Conservation (phyloP, 495 filamentous ascomycete species). For the Podospora appendiculata region DNA sequence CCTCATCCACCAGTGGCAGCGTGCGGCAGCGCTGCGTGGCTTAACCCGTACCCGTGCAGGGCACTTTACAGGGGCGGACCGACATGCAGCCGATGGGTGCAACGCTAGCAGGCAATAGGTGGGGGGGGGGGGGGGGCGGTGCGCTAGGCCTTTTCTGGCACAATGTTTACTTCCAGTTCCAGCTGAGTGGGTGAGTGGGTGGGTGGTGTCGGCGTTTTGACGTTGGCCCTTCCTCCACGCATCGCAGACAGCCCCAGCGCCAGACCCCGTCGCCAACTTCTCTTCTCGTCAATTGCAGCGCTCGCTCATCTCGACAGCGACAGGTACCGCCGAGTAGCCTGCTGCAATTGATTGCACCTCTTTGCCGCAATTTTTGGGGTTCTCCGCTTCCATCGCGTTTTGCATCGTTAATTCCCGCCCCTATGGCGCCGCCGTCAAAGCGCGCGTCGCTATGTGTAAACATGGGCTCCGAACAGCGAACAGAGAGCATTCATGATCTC, state of each 20-base stretch:
- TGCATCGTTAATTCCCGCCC: constrained; percentile 3
- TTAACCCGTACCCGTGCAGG: too few relatives aligned
- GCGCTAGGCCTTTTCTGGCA: constrained; percentile 20
- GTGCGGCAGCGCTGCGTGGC: not conserved
- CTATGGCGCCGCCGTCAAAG: constrained; percentile 16
- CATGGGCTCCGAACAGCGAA: constrained; percentile 16
- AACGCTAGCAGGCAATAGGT: too few relatives aligned
- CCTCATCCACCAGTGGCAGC: constrained; percentile 9
- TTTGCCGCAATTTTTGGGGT: not conserved
- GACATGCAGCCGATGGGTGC: too few relatives aligned
- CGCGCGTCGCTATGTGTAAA: constrained; percentile 30
- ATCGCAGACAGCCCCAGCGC: not conserved
- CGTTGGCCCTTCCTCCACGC: too few relatives aligned
- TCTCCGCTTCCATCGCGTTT: not conserved
- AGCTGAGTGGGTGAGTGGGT: too few relatives aligned
- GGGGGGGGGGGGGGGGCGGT: not conserved
- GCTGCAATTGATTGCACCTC: not conserved
- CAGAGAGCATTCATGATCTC: constrained; percentile 34
- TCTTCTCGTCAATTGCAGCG: not conserved
- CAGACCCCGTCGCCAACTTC: not conserved
- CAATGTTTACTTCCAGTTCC: constrained; percentile 23
- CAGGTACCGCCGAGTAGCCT: too few relatives aligned
- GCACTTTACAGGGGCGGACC: too few relatives aligned
- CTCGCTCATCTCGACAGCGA: not conserved
- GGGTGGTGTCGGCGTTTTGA: too few relatives aligned